Evolutionary conservation across 495 filamentous ascomycete genomes (phyloP), one percentile per base, ranked within the genome.

Genomic region (Aspergillus affinis): DNA sequence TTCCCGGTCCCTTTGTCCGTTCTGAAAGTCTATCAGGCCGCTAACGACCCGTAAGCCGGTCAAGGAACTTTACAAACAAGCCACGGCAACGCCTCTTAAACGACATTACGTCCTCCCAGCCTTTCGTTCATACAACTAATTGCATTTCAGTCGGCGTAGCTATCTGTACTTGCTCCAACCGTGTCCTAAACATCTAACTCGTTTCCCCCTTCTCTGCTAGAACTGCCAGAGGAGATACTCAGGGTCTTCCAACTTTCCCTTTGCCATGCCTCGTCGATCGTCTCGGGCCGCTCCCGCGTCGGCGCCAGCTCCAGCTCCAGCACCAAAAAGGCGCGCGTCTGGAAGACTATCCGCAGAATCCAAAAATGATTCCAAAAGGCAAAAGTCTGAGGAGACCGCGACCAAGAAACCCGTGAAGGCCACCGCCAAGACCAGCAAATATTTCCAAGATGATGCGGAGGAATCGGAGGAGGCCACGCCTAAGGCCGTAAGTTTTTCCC

Each of bases 351-450:
- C 72, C 63, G 59, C 65, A 66, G 59, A 67, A 62, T 66, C 70
- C 60, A 66, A 68, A 48, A 57, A 59, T n/a, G 72, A 69, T 57
- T 58, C 71, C 55, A 78, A 75, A 59, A 69, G 69, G 59, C 68
- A 82, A 71, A 84, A 81, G 61, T 68, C 76, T 48, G 81, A 81
- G 19, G 54, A 64, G 27, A 63, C 66, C 51, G n/a, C 69, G 19
- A 59, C 65, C 41, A 56, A 61, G 36, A 67, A 60, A 27, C 46
- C 65, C 2, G 65, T 65, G 7, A 84, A 76, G 58, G 69, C 76
- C 29, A 86, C 84, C 21, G 68, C 79, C 29, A 83, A 78, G 62
- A 85, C 81, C 69, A 85, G 80, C 72, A 80, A 82, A 59, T 86
- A 86, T 62, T 86, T 87, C 58, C 67, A 80, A 55, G 65, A 69